Base-by-base conservation (phyloP, 2,329 filamentous ascomycete genomes). In the Alternaria metachromatica region DNA sequence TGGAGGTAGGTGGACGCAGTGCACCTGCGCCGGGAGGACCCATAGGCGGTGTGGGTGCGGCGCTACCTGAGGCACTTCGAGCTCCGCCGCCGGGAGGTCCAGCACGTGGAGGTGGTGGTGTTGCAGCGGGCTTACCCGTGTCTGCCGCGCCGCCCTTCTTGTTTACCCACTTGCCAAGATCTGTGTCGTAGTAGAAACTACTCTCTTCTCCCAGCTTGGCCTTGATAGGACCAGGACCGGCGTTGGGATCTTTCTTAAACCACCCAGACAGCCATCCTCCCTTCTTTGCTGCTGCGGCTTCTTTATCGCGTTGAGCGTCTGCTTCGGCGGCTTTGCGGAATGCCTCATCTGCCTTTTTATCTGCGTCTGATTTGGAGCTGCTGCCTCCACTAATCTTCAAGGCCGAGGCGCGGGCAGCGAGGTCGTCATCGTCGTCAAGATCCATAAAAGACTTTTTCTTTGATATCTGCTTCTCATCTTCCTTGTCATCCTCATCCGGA, bases 131-230 rank as follows among this genome's bases (percentile, higher is more conserved):
- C 28, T 86, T 84, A 67, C 88, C 87, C 4, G 87, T 83, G 9
- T 91, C 90, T 8, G 64, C 87, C 13, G 83, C 83, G 12, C 90
- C 90, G 11, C 89, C 88, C 78, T 97, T 97, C 84, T 97, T 97
- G 84, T 99, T 98, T 78, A 99, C 86, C 96, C 96, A 99, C 78
- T 96, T 94, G 84, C 97, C 96, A 56, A 97, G 87, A n/a, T 97
- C 92, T 3, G 94, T 92, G 76, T 99, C 96, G 75, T 96, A 99
- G 70, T 95, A 91, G 80, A 99, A 97, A 49, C 90, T 93, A 79
- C 89, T 97, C 76, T 96, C 89, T 80, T 99, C 96, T 65, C 95
- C 96, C 9, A 99, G 87, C 76, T 99, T 99, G 66, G 96, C 96
- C 72, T 88, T 89, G 78, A 97, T 92, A n/a, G 94, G 88, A n/a